Base-by-base conservation (phyloP, 1,139 yeast species). In the Diutina rugosa region DNA sequence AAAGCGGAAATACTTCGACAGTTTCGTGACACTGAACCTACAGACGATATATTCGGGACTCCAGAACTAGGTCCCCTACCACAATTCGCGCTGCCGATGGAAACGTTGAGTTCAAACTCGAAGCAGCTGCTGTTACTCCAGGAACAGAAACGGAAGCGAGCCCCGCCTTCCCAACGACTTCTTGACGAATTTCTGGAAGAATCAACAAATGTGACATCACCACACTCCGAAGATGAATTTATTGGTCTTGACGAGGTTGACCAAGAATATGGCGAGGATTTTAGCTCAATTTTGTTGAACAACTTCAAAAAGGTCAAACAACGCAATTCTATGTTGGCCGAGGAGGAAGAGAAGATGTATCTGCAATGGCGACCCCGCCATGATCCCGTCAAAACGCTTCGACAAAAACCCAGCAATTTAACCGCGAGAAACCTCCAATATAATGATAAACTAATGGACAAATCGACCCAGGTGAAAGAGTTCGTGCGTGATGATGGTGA, bases 121-220 rank as follows among this genome's bases (percentile, higher is more conserved):
- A 38, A 38, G 28, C 18, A 32, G 18, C 53, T 49, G 53, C 53
- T 49, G 53, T 8, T 49, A 18, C 32, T 49, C n/a, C 44, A 38
- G 29, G 35, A 38, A 16, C 16, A 16, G 9, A n/a, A 12, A 29
- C 41, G 16, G 26, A n/a, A 30, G n/a, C 26, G 18, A 16, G 9
- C 35, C 4, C 32, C 16, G 44, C 10, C 7, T 7, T 7, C 32
- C 21, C 12, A n/a, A 44, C 46, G 46, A 6, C 46, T 18, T 18
- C 26, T 49, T n/a, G 44, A 32, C 26, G 53, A 49, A 14, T 49
- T n/a, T 7, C 53, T 49, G 53, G 53, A 49, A 16, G 53, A 30
- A n/a, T 48, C 51, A 5, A 49, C 53, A 4, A 28, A 32, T 7
- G 32, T 49, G 14, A 49, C 53, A 5, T 16, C 18, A 14, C 53